Conservation (phyloP, 495 filamentous ascomycete species). For the Peziza echinospora region DNA sequence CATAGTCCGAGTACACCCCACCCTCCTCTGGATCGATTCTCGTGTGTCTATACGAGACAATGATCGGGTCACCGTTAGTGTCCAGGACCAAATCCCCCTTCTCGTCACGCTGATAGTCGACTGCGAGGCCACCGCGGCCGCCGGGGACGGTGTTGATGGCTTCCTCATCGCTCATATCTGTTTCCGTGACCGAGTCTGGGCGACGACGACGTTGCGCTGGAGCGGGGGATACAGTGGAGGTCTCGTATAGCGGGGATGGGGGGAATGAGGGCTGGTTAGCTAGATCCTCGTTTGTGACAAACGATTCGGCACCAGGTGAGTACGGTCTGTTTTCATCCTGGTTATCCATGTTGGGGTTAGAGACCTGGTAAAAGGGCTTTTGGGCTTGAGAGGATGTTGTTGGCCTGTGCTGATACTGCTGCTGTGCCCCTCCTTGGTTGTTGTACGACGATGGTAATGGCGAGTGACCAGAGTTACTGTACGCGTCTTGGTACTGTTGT, state of each 20-base stretch:
- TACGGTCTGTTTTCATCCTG: conserved; percentile 17
- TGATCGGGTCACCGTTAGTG: conserved; percentile 26
- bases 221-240: too few relatives aligned
- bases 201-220: background rate
- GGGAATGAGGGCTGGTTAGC: background rate
- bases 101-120: conserved; percentile 24
- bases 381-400: conserved; percentile 17
- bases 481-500: conserved; percentile 17
- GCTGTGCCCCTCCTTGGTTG: background rate
- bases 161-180: conserved; percentile 12
- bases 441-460: conserved; percentile 16
- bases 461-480: conserved; percentile 9
- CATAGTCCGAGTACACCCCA: conserved; percentile 17
- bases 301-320: conserved; percentile 17
- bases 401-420: too few relatives aligned
- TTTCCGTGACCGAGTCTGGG: conserved; percentile 10
- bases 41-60: conserved; percentile 9
- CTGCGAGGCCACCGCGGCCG: conserved; percentile 28
- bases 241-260: background rate
- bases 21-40: conserved; percentile 12
- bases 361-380: conserved; percentile 11
- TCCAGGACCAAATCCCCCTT: conserved; percentile 28
- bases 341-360: conserved; percentile 16
- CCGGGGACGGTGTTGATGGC: conserved; percentile 18
- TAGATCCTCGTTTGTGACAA: background rate